Evolutionary conservation across 352 stramenopile species (phyloP), one percentile per base, ranked within the genome.

Genomic region (Pythium rhizo-oryzae): DNA sequence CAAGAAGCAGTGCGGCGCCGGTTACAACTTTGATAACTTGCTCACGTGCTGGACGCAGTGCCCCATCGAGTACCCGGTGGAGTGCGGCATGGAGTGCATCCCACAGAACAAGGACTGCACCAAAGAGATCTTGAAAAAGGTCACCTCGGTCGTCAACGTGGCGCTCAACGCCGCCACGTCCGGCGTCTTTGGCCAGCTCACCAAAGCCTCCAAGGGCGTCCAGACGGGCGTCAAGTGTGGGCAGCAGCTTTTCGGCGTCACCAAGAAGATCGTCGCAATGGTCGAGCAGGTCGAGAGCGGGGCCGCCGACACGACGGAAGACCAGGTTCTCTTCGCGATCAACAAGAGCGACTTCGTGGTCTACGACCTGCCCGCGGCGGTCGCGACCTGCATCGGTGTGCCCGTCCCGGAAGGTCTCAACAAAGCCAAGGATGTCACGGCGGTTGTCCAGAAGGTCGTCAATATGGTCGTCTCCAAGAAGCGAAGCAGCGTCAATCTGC

Each of bases 41-140:
- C 70, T 77, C 15, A 87, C 81, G 9, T 89, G 78, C 59, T 89
- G 81, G 81, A 77, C 79, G 0, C 67, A 87, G 59, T 90, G 81
- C 25, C 81, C 81, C 0, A 55, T 86, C 18, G 73, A 83, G 30
- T 90, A 85, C 68, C 81, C 81, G 2, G 73, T 90, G 2, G 54
- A 75, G n/a, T 90, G 82, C 49, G 79, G 65, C 16, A 59, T 84
- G 65, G 78, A 89, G 49, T 90, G 80, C 43, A 74, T 90, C 47
- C 81, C 77, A 19, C 77, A 86, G 62, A 90, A 86, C 63, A 70
- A 78, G 24, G 79, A 87, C 61, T 89, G 77, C 56, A 72, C 71
- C 19, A 71, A 82, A 18, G 76, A 77, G 56, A 70, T 88, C n/a
- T 19, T 77, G 41, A 67, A 58, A 43, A 83, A 85, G 65, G 72